These are phyloP conservation scores for Echinosophora koreensis DNA, from an alignment of 306 rosid species.

Conservation along the genomic window DNA sequence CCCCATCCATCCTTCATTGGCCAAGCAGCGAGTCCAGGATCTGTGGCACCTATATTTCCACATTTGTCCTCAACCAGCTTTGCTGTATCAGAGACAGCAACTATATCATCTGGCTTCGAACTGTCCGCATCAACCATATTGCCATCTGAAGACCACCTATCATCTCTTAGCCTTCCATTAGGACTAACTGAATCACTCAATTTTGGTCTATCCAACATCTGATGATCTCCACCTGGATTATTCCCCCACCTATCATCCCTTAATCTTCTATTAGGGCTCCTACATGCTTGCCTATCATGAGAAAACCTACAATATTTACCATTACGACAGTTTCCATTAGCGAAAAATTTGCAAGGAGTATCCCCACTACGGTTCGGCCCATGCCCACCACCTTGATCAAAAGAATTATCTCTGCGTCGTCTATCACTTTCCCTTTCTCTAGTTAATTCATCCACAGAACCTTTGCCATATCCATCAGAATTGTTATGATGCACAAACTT, in stretches of 20 bases:
- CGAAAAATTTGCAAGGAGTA: constrained; percentile 86
- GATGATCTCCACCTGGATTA: constrained; percentile 59
- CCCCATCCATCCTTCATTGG: constrained; percentile 60
- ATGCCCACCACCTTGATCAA: constrained; percentile 72
- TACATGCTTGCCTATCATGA: constrained; percentile 71
- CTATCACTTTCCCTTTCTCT: constrained; percentile 80
- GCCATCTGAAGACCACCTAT: constrained; percentile 58
- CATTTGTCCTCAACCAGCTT: constrained; percentile 61
- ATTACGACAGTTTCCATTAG: constrained; percentile 89
- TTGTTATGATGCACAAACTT: constrained; percentile 71
- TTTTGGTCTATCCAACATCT: constrained; percentile 59
- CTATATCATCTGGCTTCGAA: constrained; percentile 57
- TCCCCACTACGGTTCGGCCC: constrained; percentile 61
- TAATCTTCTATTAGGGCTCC: constrained; percentile 77
- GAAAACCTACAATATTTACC: constrained; percentile 88
- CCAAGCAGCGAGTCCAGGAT: constrained; percentile 58
- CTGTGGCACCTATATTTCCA: constrained; percentile 56
- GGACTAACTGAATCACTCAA: constrained; percentile 73
- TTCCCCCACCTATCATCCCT: constrained; percentile 69
- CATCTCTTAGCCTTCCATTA: constrained; percentile 67
- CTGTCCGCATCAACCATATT: constrained; percentile 61
- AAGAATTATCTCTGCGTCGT: constrained; percentile 72
- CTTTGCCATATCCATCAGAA: constrained; percentile 72
- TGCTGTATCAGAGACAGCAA: constrained; percentile 52
- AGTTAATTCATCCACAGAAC: constrained; percentile 60